Conservation (phyloP, 495 filamentous ascomycete genomes). For the Penicillium lividum region DNA sequence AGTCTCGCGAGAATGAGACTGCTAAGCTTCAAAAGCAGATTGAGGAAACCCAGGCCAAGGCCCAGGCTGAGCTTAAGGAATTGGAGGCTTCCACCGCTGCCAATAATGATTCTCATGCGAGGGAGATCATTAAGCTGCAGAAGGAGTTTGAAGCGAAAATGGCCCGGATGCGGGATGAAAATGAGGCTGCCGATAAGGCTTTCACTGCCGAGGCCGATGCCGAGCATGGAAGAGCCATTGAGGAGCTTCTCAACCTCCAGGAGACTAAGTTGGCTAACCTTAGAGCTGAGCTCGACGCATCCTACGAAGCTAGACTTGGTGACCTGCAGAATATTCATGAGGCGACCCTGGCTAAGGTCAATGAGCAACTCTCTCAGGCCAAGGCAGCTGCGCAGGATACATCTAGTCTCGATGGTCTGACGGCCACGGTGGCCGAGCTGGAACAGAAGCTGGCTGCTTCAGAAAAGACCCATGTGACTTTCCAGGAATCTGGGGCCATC, state of each 20-base stretch:
- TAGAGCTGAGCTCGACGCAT: slow-evolving; percentile 38
- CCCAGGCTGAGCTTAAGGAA: slow-evolving; percentile 38
- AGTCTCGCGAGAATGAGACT: slow-evolving; percentile 35
- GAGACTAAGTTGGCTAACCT: slow-evolving; percentile 42
- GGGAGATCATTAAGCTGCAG: slow-evolving; percentile 36
- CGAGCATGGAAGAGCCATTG: slow-evolving; percentile 47
- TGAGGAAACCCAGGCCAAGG: slow-evolving; percentile 31
- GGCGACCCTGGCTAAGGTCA: slow-evolving; percentile 30
- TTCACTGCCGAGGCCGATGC: slow-evolving; percentile 41
- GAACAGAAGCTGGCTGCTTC: slow-evolving; percentile 40
- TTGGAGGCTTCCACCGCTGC: slow-evolving; percentile 29
- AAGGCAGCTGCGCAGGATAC: slow-evolving; percentile 41
- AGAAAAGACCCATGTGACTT: slow-evolving; percentile 32
- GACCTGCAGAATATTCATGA: slow-evolving; percentile 45
- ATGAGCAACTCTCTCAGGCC: slow-evolving; percentile 38
- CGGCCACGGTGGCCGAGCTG: slow-evolving; percentile 38
- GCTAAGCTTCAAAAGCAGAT: slow-evolving; percentile 39
- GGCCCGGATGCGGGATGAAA: slow-evolving; percentile 35
- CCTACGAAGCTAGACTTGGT: slow-evolving; percentile 39
- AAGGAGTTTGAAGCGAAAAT: slow-evolving; percentile 38
- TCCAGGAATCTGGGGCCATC: slow-evolving; percentile 26
- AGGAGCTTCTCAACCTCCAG: slow-evolving; percentile 47
- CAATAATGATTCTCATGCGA: slow-evolving; percentile 28
- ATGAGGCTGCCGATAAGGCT: slow-evolving; percentile 32
- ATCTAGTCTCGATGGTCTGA: slow-evolving; percentile 38